Conservation (phyloP, 306 rosid genomes). For the Myrica gale region DNA sequence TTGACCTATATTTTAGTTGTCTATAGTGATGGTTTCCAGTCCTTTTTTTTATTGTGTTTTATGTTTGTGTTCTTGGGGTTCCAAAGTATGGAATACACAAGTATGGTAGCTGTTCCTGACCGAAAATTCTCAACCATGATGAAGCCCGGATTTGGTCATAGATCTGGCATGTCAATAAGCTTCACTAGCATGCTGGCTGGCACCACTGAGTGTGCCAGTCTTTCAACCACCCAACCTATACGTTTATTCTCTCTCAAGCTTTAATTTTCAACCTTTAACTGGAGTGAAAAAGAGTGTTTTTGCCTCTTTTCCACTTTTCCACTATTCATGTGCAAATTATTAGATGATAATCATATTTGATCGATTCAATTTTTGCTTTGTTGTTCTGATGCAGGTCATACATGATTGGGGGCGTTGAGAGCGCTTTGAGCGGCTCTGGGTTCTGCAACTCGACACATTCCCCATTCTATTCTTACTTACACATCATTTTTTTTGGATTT, state of each 20-base stretch:
- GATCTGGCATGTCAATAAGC: neutral
- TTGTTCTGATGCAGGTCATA: slow-evolving; percentile 39
- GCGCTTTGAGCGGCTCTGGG: slow-evolving; percentile 16
- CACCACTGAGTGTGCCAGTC: neutral
- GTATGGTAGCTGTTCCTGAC: too few relatives aligned
- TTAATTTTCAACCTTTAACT: neutral
- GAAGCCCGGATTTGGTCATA: neutral
- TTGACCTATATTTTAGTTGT: neutral
- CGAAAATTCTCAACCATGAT: neutral
- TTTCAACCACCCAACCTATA: neutral
- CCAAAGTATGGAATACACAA: neutral
- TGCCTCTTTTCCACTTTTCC: neutral
- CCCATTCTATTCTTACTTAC: slow-evolving; percentile 15
- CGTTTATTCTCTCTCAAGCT: neutral
- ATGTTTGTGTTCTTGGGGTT: neutral
- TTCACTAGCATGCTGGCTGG: neutral
- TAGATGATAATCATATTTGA: neutral
- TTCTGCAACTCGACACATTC: slow-evolving; percentile 25
- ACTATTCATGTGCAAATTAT: neutral
- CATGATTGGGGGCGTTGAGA: slow-evolving; percentile 28
- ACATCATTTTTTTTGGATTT: slow-evolving; percentile 27
- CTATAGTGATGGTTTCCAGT: neutral
- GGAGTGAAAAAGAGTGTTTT: too few relatives aligned
- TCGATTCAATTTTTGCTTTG: neutral
- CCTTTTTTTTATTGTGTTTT: neutral